Percentiles rank a stretch among this genome's conserved stretches.
phyloP scores from a whole-genome alignment of 768 basidiomycete genomes.

The Phaffia australis region DNA sequence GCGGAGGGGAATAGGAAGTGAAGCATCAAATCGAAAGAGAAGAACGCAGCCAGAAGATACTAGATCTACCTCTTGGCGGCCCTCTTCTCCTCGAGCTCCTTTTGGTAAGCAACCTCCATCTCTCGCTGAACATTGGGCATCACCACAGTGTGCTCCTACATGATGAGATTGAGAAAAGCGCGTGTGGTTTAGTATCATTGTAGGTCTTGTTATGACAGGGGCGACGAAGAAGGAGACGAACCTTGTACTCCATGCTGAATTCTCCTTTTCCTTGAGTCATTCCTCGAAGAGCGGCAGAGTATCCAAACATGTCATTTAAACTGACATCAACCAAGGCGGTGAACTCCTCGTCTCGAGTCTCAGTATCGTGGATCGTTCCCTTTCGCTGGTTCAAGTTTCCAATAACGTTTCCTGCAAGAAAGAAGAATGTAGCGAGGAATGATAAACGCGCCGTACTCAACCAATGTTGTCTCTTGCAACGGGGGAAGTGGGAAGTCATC shows the following conservation, averaged over 20 bases:
- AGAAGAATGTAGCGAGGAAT: neutral
- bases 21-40: too few relatives aligned
- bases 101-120: constrained; percentile 73
- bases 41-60: too few relatives aligned
- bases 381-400: constrained; percentile 84
- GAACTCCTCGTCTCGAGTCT: constrained; percentile 95
- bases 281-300: constrained; percentile 83
- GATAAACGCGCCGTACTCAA: neutral
- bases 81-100: constrained; percentile 48
- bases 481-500: neutral
- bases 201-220: neutral
- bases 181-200: neutral
- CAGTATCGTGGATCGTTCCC: constrained; percentile 89
- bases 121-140: constrained; percentile 78
- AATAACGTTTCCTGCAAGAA: constrained; percentile 61
- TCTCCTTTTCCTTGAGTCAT: constrained; percentile 94
- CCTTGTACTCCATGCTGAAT: constrained; percentile 55
- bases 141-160: constrained; percentile 69
- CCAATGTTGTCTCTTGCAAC: neutral
- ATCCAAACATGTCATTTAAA: constrained; percentile 97
- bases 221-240: constrained; percentile 29
- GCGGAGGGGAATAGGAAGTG: too few relatives aligned
- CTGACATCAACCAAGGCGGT: constrained; percentile 82
- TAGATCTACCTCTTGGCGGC: constrained; percentile 7
- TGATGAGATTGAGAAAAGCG: neutral